A percentile compares a stretch with the other conserved stretches of the same genome.
Conservation (phyloP, 2,329 filamentous ascomycete genomes). For the Fusarium pilosicola region DNA sequence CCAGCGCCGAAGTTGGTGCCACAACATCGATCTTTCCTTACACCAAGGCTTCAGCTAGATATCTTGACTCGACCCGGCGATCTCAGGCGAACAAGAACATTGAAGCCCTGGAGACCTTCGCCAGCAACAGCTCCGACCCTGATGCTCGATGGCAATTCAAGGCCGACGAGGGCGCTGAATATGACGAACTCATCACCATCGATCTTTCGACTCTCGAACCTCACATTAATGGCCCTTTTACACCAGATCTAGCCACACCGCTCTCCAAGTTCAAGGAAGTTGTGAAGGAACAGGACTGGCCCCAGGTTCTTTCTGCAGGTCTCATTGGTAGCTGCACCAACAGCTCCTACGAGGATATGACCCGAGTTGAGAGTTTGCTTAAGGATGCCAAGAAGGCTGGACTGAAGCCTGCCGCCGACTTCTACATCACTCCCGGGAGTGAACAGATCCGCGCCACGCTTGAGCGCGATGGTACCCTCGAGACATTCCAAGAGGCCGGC, state of each 20-base stretch:
- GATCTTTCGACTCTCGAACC: constrained; percentile 95
- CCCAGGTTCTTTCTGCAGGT: constrained; percentile 94
- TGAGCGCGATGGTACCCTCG: constrained; percentile 86
- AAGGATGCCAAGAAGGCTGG: constrained; percentile 88
- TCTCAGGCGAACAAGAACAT: constrained; percentile 73
- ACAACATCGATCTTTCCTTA: constrained; percentile 97
- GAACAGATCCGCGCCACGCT: constrained; percentile 98
- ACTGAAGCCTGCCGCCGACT: constrained; percentile 90
- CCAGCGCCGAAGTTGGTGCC: constrained; percentile 82
- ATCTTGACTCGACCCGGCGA: constrained; percentile 82
- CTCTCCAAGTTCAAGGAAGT: constrained; percentile 98
- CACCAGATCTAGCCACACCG: constrained; percentile 94
- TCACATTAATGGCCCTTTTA: constrained; percentile 99
- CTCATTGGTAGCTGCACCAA: constrained; percentile 99
- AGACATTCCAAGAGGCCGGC: constrained; percentile 96
- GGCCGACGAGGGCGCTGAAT: constrained; percentile 86
- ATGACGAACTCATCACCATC: constrained; percentile 96
- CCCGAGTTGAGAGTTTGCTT: constrained; percentile 85
- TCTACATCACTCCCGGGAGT: constrained; percentile 95
- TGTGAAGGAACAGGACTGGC: constrained; percentile 95
- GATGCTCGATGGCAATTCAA: constrained; percentile 71
- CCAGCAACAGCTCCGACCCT: constrained; percentile 53
- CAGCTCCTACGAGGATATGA: constrained; percentile 88
- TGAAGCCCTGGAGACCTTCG: constrained; percentile 66
- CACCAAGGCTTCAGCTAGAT: constrained; percentile 82